Evolutionary conservation across 768 basidiomycete genomes (phyloP).

Genomic region (Hortiboletus campestris): DNA sequence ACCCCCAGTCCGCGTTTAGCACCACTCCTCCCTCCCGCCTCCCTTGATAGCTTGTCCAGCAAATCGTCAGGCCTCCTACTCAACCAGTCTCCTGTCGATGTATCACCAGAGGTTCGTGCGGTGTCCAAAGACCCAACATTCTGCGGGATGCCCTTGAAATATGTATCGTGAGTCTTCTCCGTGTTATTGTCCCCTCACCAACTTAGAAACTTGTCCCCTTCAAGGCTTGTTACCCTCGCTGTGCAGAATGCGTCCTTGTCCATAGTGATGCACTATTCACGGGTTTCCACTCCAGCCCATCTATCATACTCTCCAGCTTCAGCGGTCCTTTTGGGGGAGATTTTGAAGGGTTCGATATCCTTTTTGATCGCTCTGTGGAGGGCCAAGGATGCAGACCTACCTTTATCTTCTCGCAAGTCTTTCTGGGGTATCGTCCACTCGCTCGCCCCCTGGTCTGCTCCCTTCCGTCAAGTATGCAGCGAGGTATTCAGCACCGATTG

Average conservation of each 20-base stretch:
- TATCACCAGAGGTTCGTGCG: slow-evolving; percentile 29
- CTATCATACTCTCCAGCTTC: slow-evolving; percentile 90
- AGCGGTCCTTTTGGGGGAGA: slow-evolving; percentile 91
- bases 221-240: slow-evolving; percentile 78
- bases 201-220: slow-evolving; percentile 3
- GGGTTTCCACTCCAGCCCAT: slow-evolving; percentile 75
- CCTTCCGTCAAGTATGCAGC: slow-evolving; percentile 55
- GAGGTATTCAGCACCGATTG: slow-evolving; percentile 90
- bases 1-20: slow-evolving; percentile 42
- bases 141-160: slow-evolving; percentile 76
- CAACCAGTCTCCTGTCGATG: slow-evolving; percentile 35
- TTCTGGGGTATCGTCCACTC: slow-evolving; percentile 35
- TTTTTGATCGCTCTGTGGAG: slow-evolving; percentile 75
- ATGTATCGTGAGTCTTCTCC: slow-evolving; percentile 61
- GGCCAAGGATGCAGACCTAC: slow-evolving; percentile 43
- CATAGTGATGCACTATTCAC: slow-evolving; percentile 99
- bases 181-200: background rate
- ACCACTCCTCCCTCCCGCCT: slow-evolving; percentile 50
- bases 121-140: slow-evolving; percentile 45
- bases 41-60: slow-evolving; percentile 41
- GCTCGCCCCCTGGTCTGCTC: slow-evolving; percentile 45
- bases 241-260: slow-evolving; percentile 95
- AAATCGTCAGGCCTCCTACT: slow-evolving; percentile 37
- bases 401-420: slow-evolving; percentile 42
- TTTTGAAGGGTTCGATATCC: slow-evolving; percentile 92